phyloP scores from a whole-genome alignment of 1,284 basidiomycete species.

The Thelephora terrestris region DNA sequence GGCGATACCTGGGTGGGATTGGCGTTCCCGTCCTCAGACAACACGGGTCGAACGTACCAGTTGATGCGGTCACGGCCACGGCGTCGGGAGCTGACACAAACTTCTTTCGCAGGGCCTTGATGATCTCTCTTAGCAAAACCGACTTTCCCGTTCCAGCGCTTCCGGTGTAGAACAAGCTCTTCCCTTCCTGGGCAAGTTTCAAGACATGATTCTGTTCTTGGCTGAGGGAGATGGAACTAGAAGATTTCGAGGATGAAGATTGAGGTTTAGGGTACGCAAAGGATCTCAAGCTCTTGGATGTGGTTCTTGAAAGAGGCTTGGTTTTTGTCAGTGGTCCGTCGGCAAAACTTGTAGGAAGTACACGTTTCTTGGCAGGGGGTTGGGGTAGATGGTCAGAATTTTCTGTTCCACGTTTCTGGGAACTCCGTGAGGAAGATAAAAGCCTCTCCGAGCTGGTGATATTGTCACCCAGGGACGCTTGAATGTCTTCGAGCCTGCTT shows the following conservation, averaged over 20 bases:
- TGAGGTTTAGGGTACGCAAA: conserved; percentile 6
- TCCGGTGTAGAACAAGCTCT: conserved; percentile 95
- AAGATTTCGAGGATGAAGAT: conserved; percentile 18
- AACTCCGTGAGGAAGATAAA: conserved; percentile 19
- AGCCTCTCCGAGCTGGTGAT: conserved; percentile 13
- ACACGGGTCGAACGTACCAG: conserved; percentile 35
- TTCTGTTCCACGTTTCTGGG: conserved; percentile 34
- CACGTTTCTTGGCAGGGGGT: conserved; percentile 34
- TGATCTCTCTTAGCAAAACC: conserved; percentile 81
- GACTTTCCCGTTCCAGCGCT: conserved; percentile 95
- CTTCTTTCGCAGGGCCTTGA: conserved; percentile 46
- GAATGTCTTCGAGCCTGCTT: conserved; percentile 42
- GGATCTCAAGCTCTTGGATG: conserved; percentile 2
- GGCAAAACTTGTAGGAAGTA: conserved; percentile 41
- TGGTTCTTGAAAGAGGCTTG: conserved; percentile 5
- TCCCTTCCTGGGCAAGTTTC: conserved; percentile 57
- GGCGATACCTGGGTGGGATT: conserved; percentile 56
- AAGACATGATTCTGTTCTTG: conserved; percentile 79
- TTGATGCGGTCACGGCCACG: conserved; percentile 85
- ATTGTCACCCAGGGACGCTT: conserved; percentile 31
- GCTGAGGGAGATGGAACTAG: conserved; percentile 52
- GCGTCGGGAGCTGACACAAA: conserved; percentile 36
- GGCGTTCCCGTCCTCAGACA: not conserved
- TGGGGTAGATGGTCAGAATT: conserved; percentile 25
- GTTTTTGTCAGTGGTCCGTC: conserved; percentile 14